Percentiles rank a stretch among this genome's conserved stretches.
phyloP scores from a whole-genome alignment of 768 basidiomycete species.

The Boletus patriciae region DNA sequence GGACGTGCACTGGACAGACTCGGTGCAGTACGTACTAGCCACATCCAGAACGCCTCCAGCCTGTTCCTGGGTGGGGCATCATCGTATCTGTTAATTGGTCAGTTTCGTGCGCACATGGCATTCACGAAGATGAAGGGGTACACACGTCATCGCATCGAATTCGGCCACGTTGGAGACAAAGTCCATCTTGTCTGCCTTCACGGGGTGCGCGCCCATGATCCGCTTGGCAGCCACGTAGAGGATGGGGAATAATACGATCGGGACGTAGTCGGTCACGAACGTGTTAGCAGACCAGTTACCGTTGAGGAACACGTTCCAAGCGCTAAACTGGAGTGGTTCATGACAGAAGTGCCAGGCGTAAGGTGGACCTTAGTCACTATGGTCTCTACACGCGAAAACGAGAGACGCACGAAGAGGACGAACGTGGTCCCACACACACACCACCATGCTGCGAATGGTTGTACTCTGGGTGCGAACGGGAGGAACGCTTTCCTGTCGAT shows the following conservation, averaged over 20 bases:
- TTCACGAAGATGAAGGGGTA: background rate
- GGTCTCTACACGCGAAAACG: background rate
- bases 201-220: constrained; percentile 5
- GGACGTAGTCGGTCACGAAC: constrained; percentile 45
- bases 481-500: constrained; percentile 49
- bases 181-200: constrained; percentile 26
- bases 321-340: constrained; percentile 35
- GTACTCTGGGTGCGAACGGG: constrained; percentile 43
- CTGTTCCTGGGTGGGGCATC: constrained; percentile 30
- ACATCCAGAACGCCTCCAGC: constrained; percentile 28
- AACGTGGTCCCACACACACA: constrained; percentile 27
- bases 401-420: constrained; percentile 35
- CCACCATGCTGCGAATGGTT: constrained; percentile 44
- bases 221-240: constrained; percentile 38
- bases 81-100: constrained; percentile 25
- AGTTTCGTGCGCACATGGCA: too few species aligned
- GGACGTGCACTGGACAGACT: background rate
- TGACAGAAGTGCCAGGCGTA: background rate
- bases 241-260: constrained; percentile 46
- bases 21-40: constrained; percentile 23
- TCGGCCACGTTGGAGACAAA: constrained; percentile 26
- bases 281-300: constrained; percentile 36
- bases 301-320: constrained; percentile 40
- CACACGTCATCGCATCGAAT: constrained; percentile 30
- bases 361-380: background rate